Percentiles rank a stretch among this genome's conserved stretches.
phyloP scores from a whole-genome alignment of 2,329 filamentous ascomycete species.

The Ustulina deusta region DNA sequence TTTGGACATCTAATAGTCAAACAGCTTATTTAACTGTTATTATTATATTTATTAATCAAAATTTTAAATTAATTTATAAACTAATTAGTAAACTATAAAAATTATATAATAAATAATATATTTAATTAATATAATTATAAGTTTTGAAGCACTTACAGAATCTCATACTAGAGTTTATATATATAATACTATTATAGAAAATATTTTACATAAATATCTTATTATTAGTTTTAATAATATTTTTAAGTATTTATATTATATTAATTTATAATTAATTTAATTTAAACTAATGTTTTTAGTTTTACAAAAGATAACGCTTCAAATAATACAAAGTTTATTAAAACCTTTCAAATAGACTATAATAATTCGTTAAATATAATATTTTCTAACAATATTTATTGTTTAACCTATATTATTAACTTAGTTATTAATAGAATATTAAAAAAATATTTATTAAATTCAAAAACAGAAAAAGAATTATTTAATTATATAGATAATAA shows the following conservation, averaged over 20 bases:
- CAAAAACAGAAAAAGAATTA: neutral
- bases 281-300: conserved; percentile 10
- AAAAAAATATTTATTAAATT: conserved; percentile 8
- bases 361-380: neutral
- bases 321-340: conserved; percentile 6
- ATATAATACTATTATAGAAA: conserved; percentile 4
- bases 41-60: conserved; percentile 16
- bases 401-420: neutral
- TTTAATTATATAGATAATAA: conserved; percentile 1
- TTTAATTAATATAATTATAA: neutral
- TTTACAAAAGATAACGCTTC: neutral
- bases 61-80: conserved; percentile 18
- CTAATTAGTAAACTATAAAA: neutral
- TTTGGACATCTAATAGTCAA: conserved; percentile 6
- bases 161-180: conserved; percentile 1
- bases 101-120: neutral
- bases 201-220: neutral
- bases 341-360: conserved; percentile 1
- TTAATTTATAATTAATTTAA: conserved; percentile 2
- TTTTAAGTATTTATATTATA: conserved; percentile 10
- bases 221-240: neutral
- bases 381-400: conserved; percentile 4
- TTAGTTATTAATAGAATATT: too few species aligned
- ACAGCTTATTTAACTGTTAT: conserved; percentile 2
- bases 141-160: too few species aligned